These are phyloP conservation scores for Ogataea chonburiensis DNA, from an alignment of 805 yeast species.

Conservation along the genomic window DNA sequence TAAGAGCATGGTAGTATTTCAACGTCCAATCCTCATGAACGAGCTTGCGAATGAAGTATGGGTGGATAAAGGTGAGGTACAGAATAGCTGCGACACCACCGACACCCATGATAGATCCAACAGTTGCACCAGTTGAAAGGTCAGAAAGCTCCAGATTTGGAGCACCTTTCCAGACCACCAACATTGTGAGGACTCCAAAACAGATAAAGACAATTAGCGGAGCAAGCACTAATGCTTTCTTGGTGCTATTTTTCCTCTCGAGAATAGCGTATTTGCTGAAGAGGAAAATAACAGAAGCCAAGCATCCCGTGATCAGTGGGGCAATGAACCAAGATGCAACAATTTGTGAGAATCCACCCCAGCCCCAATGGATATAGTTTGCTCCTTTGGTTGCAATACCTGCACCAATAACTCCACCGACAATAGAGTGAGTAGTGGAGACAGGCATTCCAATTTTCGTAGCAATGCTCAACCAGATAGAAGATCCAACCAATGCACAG, in stretches of 20 bases:
- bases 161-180: slow-evolving; percentile 80
- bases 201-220: slow-evolving; percentile 62
- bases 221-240: slow-evolving; percentile 55
- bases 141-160: slow-evolving; percentile 60
- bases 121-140: slow-evolving; percentile 50
- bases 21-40: slow-evolving; percentile 66
- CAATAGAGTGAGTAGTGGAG: slow-evolving; percentile 76
- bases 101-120: slow-evolving; percentile 62
- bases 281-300: slow-evolving; percentile 58
- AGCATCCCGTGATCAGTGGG: slow-evolving; percentile 63
- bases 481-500: slow-evolving; percentile 72
- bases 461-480: slow-evolving; percentile 67
- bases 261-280: slow-evolving; percentile 59
- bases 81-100: slow-evolving; percentile 55
- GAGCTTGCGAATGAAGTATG: slow-evolving; percentile 60
- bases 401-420: slow-evolving; percentile 73
- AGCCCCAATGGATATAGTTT: slow-evolving; percentile 64
- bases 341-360: slow-evolving; percentile 70
- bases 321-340: slow-evolving; percentile 83
- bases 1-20: slow-evolving; percentile 50
- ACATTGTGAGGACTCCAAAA: slow-evolving; percentile 65
- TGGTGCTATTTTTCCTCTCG: slow-evolving; percentile 54
- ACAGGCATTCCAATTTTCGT: slow-evolving; percentile 73
- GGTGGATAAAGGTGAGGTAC: slow-evolving; percentile 55
- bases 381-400: slow-evolving; percentile 73